phyloP scores from a whole-genome alignment of 495 filamentous ascomycete genomes.

The Hypoxylon trugodes region DNA sequence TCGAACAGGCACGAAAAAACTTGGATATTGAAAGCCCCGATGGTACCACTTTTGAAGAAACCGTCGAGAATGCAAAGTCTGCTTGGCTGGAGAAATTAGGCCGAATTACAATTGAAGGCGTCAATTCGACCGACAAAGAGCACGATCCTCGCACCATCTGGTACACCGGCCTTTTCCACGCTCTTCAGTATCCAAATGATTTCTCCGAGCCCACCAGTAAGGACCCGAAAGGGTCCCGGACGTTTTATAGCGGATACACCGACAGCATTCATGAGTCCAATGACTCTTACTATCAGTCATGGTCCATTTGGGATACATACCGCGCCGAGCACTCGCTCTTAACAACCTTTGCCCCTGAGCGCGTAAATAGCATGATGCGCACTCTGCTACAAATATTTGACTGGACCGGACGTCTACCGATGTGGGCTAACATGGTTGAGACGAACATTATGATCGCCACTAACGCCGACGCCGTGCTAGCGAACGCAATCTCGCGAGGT shows the following conservation, averaged over 20 bases:
- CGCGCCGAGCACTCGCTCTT: constrained; percentile 46
- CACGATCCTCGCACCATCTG: constrained; percentile 46
- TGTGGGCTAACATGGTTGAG: constrained; percentile 50
- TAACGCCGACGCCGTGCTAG: constrained; percentile 45
- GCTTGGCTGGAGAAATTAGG: constrained; percentile 45
- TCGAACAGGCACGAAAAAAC: constrained; percentile 47
- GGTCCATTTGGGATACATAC: constrained; percentile 49
- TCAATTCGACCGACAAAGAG: constrained; percentile 39
- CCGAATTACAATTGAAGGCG: constrained; percentile 42
- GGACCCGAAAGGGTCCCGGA: constrained; percentile 14
- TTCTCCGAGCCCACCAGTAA: constrained; percentile 42
- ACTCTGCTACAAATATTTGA: constrained; percentile 43
- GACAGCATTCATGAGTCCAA: constrained; percentile 42
- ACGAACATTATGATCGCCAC: constrained; percentile 49
- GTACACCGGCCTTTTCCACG: constrained; percentile 47
- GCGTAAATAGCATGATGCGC: constrained; percentile 46
- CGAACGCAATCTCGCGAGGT: constrained; percentile 44
- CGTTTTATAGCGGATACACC: constrained; percentile 46
- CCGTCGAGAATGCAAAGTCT: constrained; percentile 36
- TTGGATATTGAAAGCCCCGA: constrained; percentile 45
- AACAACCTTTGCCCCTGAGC: constrained; percentile 42
- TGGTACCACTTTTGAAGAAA: constrained; percentile 35
- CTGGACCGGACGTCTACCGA: constrained; percentile 45
- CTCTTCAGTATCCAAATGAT: constrained; percentile 45
- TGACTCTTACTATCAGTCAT: constrained; percentile 48